A percentile compares a stretch with the other conserved stretches of the same genome.
phyloP scores from a whole-genome alignment of 2,329 filamentous ascomycete genomes.

The Apiospora hydei region DNA sequence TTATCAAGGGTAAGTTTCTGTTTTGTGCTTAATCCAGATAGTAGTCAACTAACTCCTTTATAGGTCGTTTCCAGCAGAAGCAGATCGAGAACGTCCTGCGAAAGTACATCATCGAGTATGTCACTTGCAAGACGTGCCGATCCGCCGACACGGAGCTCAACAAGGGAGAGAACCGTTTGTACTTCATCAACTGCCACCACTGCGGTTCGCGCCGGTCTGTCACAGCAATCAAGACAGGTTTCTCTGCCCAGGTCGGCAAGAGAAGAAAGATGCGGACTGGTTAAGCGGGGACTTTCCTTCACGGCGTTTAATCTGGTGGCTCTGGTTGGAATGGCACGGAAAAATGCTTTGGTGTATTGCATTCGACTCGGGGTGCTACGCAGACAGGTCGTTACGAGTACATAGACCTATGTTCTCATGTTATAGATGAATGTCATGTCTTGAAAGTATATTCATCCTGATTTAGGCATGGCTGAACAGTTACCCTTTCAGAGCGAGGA shows the following conservation, averaged over 20 bases:
- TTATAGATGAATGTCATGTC: conserved; percentile 8
- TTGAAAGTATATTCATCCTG: neutral
- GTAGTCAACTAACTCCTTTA: neutral
- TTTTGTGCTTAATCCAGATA: neutral
- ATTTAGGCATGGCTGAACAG: neutral
- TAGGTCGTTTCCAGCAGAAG: conserved; percentile 91
- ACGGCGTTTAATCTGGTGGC: conserved; percentile 20
- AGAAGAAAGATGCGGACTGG: conserved; percentile 79
- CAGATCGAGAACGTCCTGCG: conserved; percentile 97
- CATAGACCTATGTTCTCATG: conserved; percentile 18
- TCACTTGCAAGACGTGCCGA: conserved; percentile 98
- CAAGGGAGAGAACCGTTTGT: conserved; percentile 99
- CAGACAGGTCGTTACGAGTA: conserved; percentile 17
- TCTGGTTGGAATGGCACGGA: conserved; percentile 16
- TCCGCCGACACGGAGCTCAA: conserved; percentile 93
- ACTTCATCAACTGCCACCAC: conserved; percentile 97
- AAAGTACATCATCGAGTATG: conserved; percentile 98
- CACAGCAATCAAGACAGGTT: conserved; percentile 99
- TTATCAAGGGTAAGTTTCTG: conserved; percentile 80
- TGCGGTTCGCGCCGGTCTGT: conserved; percentile 86
- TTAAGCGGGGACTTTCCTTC: conserved; percentile 15
- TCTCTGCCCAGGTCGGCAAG: conserved; percentile 99
- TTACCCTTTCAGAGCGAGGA: neutral
- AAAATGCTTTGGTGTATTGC: conserved; percentile 10
- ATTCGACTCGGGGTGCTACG: conserved; percentile 13